These are phyloP conservation scores for Scedosporium aurantiacum DNA, from an alignment of 2,329 filamentous ascomycete genomes.

Conservation along the genomic window DNA sequence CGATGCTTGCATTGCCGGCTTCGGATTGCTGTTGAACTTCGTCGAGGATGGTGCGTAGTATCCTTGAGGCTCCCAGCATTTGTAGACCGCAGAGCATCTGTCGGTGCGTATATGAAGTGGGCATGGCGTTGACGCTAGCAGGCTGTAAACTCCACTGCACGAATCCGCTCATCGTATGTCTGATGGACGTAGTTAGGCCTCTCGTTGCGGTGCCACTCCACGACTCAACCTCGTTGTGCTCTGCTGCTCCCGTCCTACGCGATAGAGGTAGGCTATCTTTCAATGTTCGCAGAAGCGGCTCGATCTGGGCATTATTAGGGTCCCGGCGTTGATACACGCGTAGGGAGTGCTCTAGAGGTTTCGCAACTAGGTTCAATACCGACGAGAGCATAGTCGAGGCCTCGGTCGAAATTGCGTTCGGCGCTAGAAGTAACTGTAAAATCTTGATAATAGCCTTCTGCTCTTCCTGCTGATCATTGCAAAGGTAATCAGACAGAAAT, in stretches of 20 bases:
- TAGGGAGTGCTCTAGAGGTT: slow-evolving; percentile 56
- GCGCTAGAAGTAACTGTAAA: slow-evolving; percentile 60
- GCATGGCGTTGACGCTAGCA: slow-evolving; percentile 37
- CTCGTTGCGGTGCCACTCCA: slow-evolving; percentile 49
- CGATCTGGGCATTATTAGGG: slow-evolving; percentile 57
- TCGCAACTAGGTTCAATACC: slow-evolving; percentile 61
- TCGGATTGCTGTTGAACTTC: slow-evolving; percentile 55
- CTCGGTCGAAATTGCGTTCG: slow-evolving; percentile 59
- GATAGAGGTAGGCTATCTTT: slow-evolving; percentile 46
- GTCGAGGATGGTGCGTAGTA: slow-evolving; percentile 53
- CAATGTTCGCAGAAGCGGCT: slow-evolving; percentile 56
- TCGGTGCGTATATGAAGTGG: slow-evolving; percentile 60
- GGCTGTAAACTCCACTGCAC: slow-evolving; percentile 56
- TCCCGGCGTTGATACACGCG: slow-evolving; percentile 55
- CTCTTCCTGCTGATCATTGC: slow-evolving; percentile 51
- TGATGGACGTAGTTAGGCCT: slow-evolving; percentile 46
- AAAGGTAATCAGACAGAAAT: slow-evolving; percentile 61
- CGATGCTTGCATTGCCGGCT: slow-evolving; percentile 45
- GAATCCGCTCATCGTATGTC: slow-evolving; percentile 50
- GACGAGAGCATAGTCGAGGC: slow-evolving; percentile 59
- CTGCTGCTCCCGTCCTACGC: slow-evolving; percentile 50
- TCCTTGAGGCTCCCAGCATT: slow-evolving; percentile 48
- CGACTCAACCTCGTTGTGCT: slow-evolving; percentile 55
- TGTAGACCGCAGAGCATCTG: slow-evolving; percentile 52
- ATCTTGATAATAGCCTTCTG: slow-evolving; percentile 61